Evolutionary conservation across 1,284 basidiomycete species (phyloP), one percentile per base, ranked within the genome.

Genomic region (Naganishia albida): DNA sequence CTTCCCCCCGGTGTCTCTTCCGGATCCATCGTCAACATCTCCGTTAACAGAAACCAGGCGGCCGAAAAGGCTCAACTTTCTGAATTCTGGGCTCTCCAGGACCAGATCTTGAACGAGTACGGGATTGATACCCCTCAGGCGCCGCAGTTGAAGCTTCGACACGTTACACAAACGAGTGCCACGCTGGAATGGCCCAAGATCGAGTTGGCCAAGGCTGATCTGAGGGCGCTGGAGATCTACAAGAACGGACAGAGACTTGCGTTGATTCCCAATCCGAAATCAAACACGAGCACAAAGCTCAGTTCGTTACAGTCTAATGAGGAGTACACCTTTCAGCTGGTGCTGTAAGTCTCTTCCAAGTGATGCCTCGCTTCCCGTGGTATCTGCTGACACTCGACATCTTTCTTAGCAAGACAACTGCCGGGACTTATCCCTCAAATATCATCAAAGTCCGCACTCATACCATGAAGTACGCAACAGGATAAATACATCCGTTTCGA

Each of bases 1-100:
- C 82, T 97, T 13, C 93, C 93, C 7, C 89, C 92, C 0, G 93
- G 92, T 18, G 88, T 91, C 1, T 87, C 89, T 3, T 86, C 93
- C 0, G 93, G 93, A 10, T 95, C 92, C n/a, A 96, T 97, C 71
- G 90, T 97, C 71, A 95, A 93, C 74, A 97, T 97, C 75, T 87
- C 91, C 6, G 91, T 96, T 16, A 85, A 90, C 69, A 86, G 92
- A 68, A 95, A 97, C 76, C 77, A 86, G 34, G 75, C 82, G 0
- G 92, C 93, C 69, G 93, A 97, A 78, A 85, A 87, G 72, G 84
- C 86, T 69, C 85, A 91, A 66, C 88, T 91, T 70, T 78, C 82
- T 3, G 87, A 89, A 25, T 96, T 97, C 75, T 88, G 86, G 87
- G 78, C 83, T 1, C 81, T 97, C 48, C 94, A 97, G 77, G 82